phyloP scores from a whole-genome alignment of 164 flowering plant genomes.

The Hamamelis virginiana region DNA sequence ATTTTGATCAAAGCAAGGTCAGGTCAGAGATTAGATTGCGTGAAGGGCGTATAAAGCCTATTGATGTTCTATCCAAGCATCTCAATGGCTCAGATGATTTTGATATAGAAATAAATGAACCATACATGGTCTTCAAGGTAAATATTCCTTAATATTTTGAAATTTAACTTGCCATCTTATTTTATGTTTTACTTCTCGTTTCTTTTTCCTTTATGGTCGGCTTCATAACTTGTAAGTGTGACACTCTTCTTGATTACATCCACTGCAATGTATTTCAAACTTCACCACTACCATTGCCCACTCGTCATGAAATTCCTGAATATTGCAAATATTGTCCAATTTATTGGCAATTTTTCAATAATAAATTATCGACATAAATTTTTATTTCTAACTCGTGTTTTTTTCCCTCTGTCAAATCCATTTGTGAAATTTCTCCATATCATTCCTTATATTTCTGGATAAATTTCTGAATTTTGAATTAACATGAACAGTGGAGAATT shows the following conservation, averaged over 20 bases:
- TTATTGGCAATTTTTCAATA: too few relatives aligned
- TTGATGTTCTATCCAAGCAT: conserved; percentile 83
- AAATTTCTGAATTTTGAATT: too few relatives aligned
- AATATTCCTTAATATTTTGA: conserved; percentile 1
- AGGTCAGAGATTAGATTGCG: conserved; percentile 86
- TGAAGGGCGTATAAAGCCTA: conserved; percentile 90
- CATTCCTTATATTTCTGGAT: too few relatives aligned
- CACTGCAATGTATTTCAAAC: background rate
- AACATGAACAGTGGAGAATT: background rate
- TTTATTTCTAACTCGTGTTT: too few relatives aligned
- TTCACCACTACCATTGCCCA: background rate
- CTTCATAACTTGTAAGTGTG: background rate
- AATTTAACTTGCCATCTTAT: background rate
- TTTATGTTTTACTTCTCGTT: background rate
- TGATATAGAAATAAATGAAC: conserved; percentile 85
- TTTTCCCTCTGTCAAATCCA: too few relatives aligned
- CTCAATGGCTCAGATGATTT: conserved; percentile 77
- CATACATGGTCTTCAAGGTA: conserved; percentile 96
- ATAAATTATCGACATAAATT: too few relatives aligned
- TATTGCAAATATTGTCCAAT: too few relatives aligned
- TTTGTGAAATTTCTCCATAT: too few relatives aligned
- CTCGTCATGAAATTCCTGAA: too few relatives aligned
- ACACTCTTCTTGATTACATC: background rate
- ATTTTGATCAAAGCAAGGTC: conserved; percentile 98
- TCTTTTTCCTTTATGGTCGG: background rate